A percentile compares a stretch with the other conserved stretches of the same genome.
These are phyloP conservation scores for Gastrolobium bilobum DNA, from an alignment of 306 rosid genomes.

Conservation along the genomic window DNA sequence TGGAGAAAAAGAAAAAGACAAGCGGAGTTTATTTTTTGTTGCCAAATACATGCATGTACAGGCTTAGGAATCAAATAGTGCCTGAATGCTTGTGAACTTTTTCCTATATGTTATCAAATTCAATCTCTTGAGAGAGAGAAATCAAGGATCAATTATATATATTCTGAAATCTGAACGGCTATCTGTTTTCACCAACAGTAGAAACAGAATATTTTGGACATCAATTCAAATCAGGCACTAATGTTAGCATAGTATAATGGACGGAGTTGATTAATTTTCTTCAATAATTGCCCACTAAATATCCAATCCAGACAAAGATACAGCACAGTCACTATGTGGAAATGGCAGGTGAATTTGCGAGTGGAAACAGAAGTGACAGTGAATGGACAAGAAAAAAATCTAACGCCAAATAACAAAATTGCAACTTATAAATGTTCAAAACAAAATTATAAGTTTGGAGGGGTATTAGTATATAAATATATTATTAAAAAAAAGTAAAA, in stretches of 20 bases:
- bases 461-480: too few relatives aligned
- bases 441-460: too few relatives aligned
- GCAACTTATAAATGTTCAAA: too few relatives aligned
- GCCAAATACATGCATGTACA: conserved; percentile 36
- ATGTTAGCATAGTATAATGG: background rate
- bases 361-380: background rate
- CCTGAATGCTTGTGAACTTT: conserved; percentile 20
- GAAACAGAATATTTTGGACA: conserved; percentile 14
- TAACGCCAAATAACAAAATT: background rate
- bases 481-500: too few relatives aligned
- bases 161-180: conserved; percentile 9
- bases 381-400: conserved; percentile 9
- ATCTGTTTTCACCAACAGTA: background rate
- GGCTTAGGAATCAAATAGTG: conserved; percentile 34
- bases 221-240: background rate
- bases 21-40: background rate
- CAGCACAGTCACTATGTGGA: background rate
- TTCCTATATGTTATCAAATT: background rate
- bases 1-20: background rate
- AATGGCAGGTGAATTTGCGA: conserved; percentile 22
- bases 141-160: background rate
- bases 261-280: background rate
- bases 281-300: background rate
- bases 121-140: background rate
- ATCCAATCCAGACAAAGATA: background rate